A percentile compares a stretch with the other conserved stretches of the same genome.
Evolutionary conservation across 305 asterid species (phyloP).

Genomic region (Solanum hybrid): DNA sequence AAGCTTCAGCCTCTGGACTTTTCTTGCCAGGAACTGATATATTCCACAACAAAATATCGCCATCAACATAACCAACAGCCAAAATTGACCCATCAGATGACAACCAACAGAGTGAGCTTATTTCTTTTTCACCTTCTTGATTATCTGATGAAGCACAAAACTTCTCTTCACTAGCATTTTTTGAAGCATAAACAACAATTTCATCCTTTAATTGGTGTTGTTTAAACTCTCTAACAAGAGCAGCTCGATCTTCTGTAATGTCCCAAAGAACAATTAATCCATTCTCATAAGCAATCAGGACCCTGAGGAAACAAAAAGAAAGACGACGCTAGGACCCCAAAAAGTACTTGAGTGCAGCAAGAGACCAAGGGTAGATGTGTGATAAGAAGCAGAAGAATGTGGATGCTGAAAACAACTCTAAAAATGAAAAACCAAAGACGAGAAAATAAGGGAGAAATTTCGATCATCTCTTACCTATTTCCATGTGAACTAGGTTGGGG

Average conservation of each 20-base stretch:
- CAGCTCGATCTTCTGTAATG: constrained; percentile 69
- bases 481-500: constrained; percentile 77
- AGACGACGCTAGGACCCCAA: background rate
- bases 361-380: background rate
- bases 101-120: constrained; percentile 94
- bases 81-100: constrained; percentile 81
- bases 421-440: background rate
- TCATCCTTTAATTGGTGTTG: constrained; percentile 59
- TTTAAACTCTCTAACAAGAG: constrained; percentile 55
- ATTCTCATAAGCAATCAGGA: constrained; percentile 79
- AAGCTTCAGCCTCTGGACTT: constrained; percentile 34
- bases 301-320: constrained; percentile 41
- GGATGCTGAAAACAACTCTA: background rate
- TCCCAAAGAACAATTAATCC: constrained; percentile 95
- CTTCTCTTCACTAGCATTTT: constrained; percentile 31
- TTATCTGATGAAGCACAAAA: constrained; percentile 33
- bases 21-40: constrained; percentile 44
- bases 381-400: background rate
- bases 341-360: background rate
- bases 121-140: constrained; percentile 73
- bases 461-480: constrained; percentile 47
- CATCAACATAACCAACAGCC: constrained; percentile 97
- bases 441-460: background rate
- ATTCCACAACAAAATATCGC: constrained; percentile 90
- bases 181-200: constrained; percentile 35